Conservation (phyloP, 331 rosid species). For the Pyrus hybrid region DNA sequence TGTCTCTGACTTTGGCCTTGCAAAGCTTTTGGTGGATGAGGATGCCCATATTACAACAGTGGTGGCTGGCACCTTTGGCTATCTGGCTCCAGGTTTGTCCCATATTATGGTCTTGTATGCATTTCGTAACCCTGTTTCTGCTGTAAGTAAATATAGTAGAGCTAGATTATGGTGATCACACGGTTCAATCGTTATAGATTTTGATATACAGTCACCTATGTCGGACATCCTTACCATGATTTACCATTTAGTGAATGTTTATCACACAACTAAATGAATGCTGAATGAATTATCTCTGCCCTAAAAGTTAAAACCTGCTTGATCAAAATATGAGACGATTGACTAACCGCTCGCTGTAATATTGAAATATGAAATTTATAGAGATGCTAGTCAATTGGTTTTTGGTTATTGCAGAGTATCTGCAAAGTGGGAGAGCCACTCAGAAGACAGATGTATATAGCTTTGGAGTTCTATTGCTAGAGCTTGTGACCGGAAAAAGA, state of each 20-base stretch:
- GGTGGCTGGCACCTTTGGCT: slow-evolving; percentile 98
- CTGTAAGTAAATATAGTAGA: not conserved
- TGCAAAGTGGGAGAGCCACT: slow-evolving; percentile 94
- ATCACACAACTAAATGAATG: not conserved
- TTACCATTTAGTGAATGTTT: too few relatives aligned
- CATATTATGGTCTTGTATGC: not conserved
- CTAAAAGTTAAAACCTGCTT: not conserved
- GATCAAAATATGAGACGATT: not conserved
- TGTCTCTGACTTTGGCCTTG: slow-evolving; percentile 91
- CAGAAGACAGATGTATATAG: slow-evolving; percentile 94
- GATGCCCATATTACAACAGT: slow-evolving; percentile 95
- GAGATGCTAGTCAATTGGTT: not conserved
- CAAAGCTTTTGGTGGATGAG: slow-evolving; percentile 88
- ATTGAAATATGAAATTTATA: not conserved
- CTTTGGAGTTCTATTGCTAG: slow-evolving; percentile 89
- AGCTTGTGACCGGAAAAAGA: slow-evolving; percentile 97
- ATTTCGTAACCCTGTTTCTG: not conserved
- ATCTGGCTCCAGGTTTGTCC: slow-evolving; percentile 85
- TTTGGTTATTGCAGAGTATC: slow-evolving; percentile 50
- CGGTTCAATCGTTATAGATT: not conserved
- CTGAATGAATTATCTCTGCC: not conserved
- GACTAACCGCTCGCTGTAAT: not conserved
- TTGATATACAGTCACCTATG: not conserved
- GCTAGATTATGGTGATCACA: not conserved
- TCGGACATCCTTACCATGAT: not conserved